Evolutionary conservation across 2,329 filamentous ascomycete species (phyloP).

Genomic region (Dothideomycetes sp.): DNA sequence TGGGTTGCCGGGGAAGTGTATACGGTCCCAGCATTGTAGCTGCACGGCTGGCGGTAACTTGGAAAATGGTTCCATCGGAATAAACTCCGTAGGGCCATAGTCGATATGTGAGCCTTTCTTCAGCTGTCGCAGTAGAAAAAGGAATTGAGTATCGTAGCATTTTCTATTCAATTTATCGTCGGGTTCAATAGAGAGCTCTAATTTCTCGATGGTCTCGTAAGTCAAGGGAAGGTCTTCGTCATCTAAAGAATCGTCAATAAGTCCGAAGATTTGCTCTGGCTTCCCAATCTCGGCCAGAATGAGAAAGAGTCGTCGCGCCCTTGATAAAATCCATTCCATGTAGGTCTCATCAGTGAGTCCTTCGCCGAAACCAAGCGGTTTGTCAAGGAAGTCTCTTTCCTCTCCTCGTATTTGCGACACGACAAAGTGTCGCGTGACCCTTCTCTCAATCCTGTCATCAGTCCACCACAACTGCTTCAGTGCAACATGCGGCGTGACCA

Average conservation of each 20-base stretch:
- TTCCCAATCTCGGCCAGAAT: constrained; percentile 59
- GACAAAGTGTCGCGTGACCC: constrained; percentile 58
- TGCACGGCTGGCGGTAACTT: constrained; percentile 39
- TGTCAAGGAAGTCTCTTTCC: constrained; percentile 52
- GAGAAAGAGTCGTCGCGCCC: constrained; percentile 59
- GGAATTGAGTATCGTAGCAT: constrained; percentile 61
- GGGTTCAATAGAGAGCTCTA: constrained; percentile 47
- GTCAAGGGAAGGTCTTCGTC: constrained; percentile 63
- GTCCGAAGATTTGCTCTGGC: constrained; percentile 62
- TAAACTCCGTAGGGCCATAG: constrained; percentile 56
- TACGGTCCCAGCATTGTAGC: constrained; percentile 44
- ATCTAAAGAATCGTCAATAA: constrained; percentile 67
- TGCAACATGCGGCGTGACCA: constrained; percentile 37
- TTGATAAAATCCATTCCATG: constrained; percentile 64
- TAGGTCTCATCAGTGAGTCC: constrained; percentile 55
- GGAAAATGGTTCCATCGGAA: constrained; percentile 58
- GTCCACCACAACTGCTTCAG: constrained; percentile 59
- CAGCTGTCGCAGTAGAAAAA: constrained; percentile 56
- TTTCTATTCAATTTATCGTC: constrained; percentile 55
- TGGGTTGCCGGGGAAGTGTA: constrained; percentile 52
- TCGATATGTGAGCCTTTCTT: constrained; percentile 49
- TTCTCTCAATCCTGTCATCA: constrained; percentile 54
- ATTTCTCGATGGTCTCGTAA: constrained; percentile 51
- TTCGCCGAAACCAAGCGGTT: constrained; percentile 55
- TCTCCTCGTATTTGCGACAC: constrained; percentile 51